Percentiles rank a stretch among this genome's conserved stretches.
Evolutionary conservation across 257 asterid species (phyloP).

Genomic region (Solanum ahanhuiri): DNA sequence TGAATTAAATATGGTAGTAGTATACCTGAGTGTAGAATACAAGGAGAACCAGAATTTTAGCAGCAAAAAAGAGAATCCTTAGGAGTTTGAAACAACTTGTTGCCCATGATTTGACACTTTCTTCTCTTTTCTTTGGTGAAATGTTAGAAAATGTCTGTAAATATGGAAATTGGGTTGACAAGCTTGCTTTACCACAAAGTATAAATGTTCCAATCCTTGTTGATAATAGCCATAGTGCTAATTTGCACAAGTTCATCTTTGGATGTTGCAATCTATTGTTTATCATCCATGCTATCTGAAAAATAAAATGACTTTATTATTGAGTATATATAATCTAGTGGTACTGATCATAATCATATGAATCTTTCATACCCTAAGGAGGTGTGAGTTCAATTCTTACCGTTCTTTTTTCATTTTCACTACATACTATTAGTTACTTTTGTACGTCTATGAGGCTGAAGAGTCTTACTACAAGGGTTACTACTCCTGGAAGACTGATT

Average conservation of each 20-base stretch:
- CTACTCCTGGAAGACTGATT: background rate
- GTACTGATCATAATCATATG: background rate
- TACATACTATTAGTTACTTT: background rate
- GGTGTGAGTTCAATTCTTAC: background rate
- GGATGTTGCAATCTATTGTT: slow-evolving; percentile 16
- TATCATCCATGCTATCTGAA: slow-evolving; percentile 33
- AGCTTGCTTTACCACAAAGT: slow-evolving; percentile 44
- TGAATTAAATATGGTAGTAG: background rate
- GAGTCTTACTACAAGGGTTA: background rate
- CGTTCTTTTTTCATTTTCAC: background rate
- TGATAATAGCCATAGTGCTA: slow-evolving; percentile 41
- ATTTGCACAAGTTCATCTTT: slow-evolving; percentile 19
- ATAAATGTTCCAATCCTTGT: slow-evolving; percentile 58
- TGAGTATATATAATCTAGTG: background rate
- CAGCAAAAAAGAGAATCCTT: slow-evolving; percentile 28
- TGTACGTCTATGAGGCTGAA: background rate
- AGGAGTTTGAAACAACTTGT: slow-evolving; percentile 28
- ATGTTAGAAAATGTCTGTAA: slow-evolving; percentile 40
- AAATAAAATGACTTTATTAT: background rate
- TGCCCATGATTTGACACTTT: slow-evolving; percentile 53
- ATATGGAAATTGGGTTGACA: slow-evolving; percentile 44
- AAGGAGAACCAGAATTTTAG: slow-evolving; percentile 38
- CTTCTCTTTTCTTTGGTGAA: slow-evolving; percentile 22
- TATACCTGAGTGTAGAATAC: slow-evolving; percentile 58
- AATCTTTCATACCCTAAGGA: background rate